These are phyloP conservation scores for Lentinula aciculospora DNA, from an alignment of 768 basidiomycete species.

Conservation along the genomic window DNA sequence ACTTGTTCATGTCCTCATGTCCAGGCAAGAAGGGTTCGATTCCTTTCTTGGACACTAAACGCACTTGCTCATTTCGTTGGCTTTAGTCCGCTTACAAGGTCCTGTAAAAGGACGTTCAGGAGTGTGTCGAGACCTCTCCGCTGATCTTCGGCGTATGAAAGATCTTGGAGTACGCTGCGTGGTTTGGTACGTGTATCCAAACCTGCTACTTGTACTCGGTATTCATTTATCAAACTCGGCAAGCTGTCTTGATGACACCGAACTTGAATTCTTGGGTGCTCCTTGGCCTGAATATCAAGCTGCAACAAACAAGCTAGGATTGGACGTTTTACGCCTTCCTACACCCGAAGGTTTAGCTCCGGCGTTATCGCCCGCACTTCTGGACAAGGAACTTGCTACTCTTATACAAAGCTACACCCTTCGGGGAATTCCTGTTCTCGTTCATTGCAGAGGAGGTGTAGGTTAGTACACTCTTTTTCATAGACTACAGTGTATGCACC, in stretches of 20 bases:
- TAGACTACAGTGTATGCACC: neutral
- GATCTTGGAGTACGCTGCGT: conserved; percentile 72
- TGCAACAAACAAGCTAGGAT: conserved; percentile 53
- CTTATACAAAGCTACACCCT: conserved; percentile 73
- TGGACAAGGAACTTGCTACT: conserved; percentile 63
- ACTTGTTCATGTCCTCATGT: conserved; percentile 84
- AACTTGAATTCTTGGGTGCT: conserved; percentile 81
- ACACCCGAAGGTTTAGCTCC: conserved; percentile 90
- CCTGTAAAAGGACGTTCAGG: conserved; percentile 74
- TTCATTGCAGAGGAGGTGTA: conserved; percentile 92
- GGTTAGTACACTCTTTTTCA: too few species aligned
- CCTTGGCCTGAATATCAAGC: conserved; percentile 75
- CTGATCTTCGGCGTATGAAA: conserved; percentile 73
- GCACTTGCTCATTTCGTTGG: neutral
- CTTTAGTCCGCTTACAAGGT: conserved; percentile 62
- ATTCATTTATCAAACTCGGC: neutral
- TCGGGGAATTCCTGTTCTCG: conserved; percentile 63
- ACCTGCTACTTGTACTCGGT: neutral
- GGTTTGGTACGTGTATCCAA: conserved; percentile 54
- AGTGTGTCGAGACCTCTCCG: conserved; percentile 77
- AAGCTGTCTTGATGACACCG: conserved; percentile 82
- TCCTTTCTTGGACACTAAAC: conserved; percentile 1
- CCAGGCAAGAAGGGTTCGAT: conserved; percentile 85
- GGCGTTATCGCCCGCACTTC: conserved; percentile 36
- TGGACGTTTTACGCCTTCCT: conserved; percentile 83